Conservation (phyloP, 2,329 filamentous ascomycete genomes). For the Pyrenophora tritici-repentis region DNA sequence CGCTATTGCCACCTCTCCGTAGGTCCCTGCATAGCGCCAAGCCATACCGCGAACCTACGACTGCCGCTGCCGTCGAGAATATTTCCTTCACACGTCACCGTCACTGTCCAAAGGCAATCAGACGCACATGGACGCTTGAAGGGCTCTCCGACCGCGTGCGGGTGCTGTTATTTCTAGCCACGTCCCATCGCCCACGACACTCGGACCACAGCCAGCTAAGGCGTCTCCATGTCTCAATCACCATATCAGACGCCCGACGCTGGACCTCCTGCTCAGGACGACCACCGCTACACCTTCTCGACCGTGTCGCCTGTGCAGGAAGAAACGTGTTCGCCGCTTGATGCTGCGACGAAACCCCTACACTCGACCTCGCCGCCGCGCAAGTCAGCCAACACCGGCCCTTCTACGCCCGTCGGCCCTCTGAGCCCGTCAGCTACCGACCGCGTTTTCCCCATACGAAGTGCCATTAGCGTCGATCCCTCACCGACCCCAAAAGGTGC, state of each 20-base stretch:
- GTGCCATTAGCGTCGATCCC: constrained; percentile 73
- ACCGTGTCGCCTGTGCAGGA: constrained; percentile 23
- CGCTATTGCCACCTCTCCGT: constrained; percentile 18
- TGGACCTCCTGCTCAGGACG: constrained; percentile 12
- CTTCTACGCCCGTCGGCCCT: constrained; percentile 22
- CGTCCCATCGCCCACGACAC: constrained; percentile 4
- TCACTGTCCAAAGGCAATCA: neutral
- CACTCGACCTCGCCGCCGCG: constrained; percentile 9
- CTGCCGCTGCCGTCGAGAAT: neutral
- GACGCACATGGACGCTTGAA: constrained; percentile 31
- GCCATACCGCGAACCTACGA: constrained; percentile 9
- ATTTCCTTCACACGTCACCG: constrained; percentile 7
- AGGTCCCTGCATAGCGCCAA: constrained; percentile 32
- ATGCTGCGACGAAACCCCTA: constrained; percentile 9
- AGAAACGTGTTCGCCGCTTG: constrained; percentile 11
- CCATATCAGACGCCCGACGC: constrained; percentile 16
- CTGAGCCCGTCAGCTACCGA: constrained; percentile 56
- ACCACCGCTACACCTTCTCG: constrained; percentile 9
- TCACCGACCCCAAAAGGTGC: constrained; percentile 38
- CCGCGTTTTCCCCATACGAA: constrained; percentile 79
- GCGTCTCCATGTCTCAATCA: constrained; percentile 37
- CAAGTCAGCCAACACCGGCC: constrained; percentile 21
- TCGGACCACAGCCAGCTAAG: constrained; percentile 1
- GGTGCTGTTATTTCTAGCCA: constrained; percentile 7
- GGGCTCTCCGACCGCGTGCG: constrained; percentile 13